These are phyloP conservation scores for Candida glaebosa DNA, from an alignment of 805 yeast species.

Conservation along the genomic window DNA sequence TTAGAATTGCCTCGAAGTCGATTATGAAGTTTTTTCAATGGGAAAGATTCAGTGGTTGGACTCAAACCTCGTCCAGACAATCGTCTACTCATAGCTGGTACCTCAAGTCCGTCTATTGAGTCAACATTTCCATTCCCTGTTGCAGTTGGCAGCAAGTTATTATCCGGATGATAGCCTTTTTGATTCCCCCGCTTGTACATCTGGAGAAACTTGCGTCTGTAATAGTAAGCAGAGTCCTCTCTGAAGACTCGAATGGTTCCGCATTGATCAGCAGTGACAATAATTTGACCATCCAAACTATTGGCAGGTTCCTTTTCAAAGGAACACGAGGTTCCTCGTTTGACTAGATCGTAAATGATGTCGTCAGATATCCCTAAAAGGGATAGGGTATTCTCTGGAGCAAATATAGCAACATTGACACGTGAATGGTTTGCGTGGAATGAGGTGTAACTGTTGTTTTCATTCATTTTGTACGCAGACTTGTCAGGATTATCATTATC, in stretches of 20 bases:
- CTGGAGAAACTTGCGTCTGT: conserved; percentile 22
- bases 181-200: conserved; percentile 12
- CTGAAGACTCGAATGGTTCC: conserved; percentile 78
- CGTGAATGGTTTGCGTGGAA: conserved; percentile 75
- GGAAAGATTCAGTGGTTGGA: conserved; percentile 4
- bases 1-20: conserved; percentile 2
- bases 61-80: conserved; percentile 4
- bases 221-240: conserved; percentile 62
- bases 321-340: conserved; percentile 17
- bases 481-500: conserved; percentile 11
- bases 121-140: neutral
- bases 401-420: conserved; percentile 75
- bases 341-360: conserved; percentile 62
- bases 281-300: conserved; percentile 40
- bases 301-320: conserved; percentile 1
- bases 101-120: neutral
- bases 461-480: conserved; percentile 34
- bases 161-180: neutral
- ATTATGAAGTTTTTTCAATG: conserved; percentile 2
- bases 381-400: conserved; percentile 66
- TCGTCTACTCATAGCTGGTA: neutral
- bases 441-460: conserved; percentile 59
- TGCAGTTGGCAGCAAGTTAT: neutral
- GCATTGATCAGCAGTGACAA: conserved; percentile 71
- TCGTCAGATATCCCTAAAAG: conserved; percentile 73